Conservation (phyloP, 371 early-diverging fungal species). For the Apophysomyces sp. region DNA sequence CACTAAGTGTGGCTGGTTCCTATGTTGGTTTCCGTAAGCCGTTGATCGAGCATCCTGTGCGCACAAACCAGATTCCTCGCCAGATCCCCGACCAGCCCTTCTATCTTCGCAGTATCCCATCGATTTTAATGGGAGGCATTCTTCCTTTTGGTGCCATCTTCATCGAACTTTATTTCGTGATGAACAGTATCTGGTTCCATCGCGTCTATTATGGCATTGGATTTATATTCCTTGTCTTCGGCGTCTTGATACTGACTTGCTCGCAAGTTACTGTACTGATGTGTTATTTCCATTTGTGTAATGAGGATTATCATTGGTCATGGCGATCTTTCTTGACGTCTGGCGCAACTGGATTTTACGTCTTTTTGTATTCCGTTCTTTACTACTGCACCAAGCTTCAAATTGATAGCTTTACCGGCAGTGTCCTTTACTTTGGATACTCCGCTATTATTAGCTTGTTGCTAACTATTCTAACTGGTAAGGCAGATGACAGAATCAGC, state of each 20-base stretch:
- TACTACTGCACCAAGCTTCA: constrained; percentile 78
- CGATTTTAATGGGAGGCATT: constrained; percentile 82
- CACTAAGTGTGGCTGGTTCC: constrained; percentile 88
- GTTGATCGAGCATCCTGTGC: constrained; percentile 83
- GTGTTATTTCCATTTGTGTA: constrained; percentile 88
- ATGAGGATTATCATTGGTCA: constrained; percentile 95
- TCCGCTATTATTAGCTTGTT: constrained; percentile 74
- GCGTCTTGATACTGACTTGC: constrained; percentile 81
- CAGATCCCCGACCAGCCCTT: constrained; percentile 83
- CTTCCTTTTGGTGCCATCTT: constrained; percentile 91
- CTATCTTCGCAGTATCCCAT: constrained; percentile 71
- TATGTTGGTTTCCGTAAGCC: constrained; percentile 91
- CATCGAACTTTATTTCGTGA: constrained; percentile 86
- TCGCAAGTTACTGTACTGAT: constrained; percentile 83
- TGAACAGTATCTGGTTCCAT: constrained; percentile 92
- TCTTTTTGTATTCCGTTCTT: constrained; percentile 81
- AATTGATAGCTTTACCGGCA: constrained; percentile 72
- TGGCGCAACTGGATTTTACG: constrained; percentile 86
- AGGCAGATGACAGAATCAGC: not conserved
- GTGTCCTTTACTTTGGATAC: constrained; percentile 93
- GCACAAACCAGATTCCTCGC: constrained; percentile 91
- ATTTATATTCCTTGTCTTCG: constrained; percentile 80
- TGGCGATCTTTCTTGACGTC: constrained; percentile 93
- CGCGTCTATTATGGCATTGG: constrained; percentile 90
- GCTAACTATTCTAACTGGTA: constrained; percentile 75